These are phyloP conservation scores for Eremochloa ophiuroides DNA, from an alignment of 176 grass and related monocot species.

Conservation along the genomic window DNA sequence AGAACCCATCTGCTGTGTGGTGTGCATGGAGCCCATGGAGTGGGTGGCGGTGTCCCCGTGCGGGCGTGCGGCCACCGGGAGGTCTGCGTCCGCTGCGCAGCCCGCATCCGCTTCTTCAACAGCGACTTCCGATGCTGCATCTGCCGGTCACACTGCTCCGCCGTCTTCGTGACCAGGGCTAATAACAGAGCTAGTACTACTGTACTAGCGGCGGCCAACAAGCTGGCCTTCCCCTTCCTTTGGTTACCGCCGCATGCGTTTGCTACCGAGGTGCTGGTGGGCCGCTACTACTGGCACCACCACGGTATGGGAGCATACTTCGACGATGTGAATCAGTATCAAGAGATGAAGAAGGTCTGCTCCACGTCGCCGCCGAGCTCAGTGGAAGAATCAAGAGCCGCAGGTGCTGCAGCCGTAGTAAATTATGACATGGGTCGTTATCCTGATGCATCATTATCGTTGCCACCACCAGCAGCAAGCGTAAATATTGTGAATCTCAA, in stretches of 20 bases:
- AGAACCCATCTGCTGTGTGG: neutral
- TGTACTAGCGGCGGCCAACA: too few species aligned
- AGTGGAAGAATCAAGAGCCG: neutral
- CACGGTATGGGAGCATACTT: neutral
- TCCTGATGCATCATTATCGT: too few species aligned
- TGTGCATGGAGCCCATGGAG: conserved; percentile 4
- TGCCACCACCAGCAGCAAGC: too few species aligned
- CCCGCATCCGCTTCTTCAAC: neutral
- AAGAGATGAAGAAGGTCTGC: neutral
- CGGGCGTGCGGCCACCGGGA: conserved; percentile 11
- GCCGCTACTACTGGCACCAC: neutral
- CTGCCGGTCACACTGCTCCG: neutral
- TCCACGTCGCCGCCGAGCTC: neutral
- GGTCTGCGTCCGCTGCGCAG: neutral
- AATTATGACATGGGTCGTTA: too few species aligned
- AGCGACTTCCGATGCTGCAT: neutral
- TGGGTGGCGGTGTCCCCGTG: neutral
- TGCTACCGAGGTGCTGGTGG: neutral
- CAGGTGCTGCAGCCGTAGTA: too few species aligned
- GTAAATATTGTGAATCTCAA: too few species aligned
- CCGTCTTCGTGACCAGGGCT: neutral
- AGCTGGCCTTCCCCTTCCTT: neutral
- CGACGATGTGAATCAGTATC: neutral
- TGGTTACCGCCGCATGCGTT: neutral
- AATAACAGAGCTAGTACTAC: too few species aligned